Conservation (phyloP, 306 rosid species). For the Abrus pulchellus region DNA sequence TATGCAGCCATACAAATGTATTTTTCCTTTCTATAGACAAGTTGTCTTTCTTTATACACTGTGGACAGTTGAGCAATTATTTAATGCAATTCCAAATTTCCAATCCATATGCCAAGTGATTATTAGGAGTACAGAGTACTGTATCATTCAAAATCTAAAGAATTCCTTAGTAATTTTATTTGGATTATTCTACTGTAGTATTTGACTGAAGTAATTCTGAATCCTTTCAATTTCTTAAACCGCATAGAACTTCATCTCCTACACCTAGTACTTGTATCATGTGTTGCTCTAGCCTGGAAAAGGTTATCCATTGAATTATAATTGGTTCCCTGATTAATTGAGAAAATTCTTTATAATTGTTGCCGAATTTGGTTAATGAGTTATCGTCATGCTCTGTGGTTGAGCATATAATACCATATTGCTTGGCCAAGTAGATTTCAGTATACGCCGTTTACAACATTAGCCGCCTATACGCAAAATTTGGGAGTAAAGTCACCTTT, state of each 20-base stretch:
- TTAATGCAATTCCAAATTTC: conserved; percentile 11
- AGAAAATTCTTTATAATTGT: conserved; percentile 1
- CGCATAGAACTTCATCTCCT: not conserved
- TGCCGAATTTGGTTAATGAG: conserved; percentile 23
- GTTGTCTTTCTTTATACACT: not conserved
- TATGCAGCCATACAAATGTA: conserved; percentile 8
- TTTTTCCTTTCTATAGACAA: conserved; percentile 20
- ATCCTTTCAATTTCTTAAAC: conserved; percentile 17
- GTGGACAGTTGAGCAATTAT: conserved; percentile 5
- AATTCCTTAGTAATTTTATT: conserved; percentile 20
- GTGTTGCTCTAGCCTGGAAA: conserved; percentile 7
- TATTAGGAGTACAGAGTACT: not conserved
- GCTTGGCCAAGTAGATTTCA: conserved; percentile 19
- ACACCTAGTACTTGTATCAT: not conserved
- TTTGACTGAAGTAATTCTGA: not conserved
- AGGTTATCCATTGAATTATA: conserved; percentile 18
- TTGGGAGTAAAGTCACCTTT: not conserved
- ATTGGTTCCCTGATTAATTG: conserved; percentile 29
- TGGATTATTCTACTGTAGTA: conserved; percentile 17
- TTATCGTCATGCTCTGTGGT: conserved; percentile 19
- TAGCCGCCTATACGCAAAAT: conserved; percentile 12
- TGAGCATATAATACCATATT: conserved; percentile 1
- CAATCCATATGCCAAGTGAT: conserved; percentile 34
- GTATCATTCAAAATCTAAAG: not conserved
- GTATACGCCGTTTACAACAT: conserved; percentile 15